Conservation (phyloP, 2,329 filamentous ascomycete species). For the Trichoderma aggressivum region DNA sequence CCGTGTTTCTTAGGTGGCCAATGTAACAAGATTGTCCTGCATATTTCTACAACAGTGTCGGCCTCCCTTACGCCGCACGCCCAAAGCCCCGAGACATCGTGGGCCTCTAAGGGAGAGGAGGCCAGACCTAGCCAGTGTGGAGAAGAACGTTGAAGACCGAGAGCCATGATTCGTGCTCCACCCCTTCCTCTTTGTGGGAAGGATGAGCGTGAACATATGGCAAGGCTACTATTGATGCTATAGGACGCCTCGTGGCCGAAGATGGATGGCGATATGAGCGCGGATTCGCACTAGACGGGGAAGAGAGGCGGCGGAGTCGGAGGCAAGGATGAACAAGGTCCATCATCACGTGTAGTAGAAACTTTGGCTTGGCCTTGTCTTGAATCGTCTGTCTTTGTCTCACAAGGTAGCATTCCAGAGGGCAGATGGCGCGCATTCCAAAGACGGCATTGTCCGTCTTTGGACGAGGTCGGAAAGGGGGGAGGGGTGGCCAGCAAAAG, state of each 20-base stretch:
- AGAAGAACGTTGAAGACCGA: not conserved
- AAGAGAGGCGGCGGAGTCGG: not conserved
- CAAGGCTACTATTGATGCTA: not conserved
- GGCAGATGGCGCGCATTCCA: slow-evolving; percentile 29
- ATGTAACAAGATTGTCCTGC: slow-evolving; percentile 19
- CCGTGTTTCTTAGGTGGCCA: slow-evolving; percentile 5
- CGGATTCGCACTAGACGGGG: not conserved
- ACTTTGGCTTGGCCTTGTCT: slow-evolving; percentile 24
- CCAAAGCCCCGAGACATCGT: slow-evolving; percentile 15
- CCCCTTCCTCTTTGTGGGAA: not conserved
- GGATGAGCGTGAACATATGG: not conserved
- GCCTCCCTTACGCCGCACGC: slow-evolving; percentile 8
- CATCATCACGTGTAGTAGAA: slow-evolving; percentile 27
- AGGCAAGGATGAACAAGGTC: not conserved
- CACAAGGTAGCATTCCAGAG: slow-evolving; percentile 35
- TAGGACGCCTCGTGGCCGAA: not conserved
- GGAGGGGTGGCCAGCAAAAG: not conserved
- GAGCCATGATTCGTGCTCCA: not conserved
- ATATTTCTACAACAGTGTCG: slow-evolving; percentile 17
- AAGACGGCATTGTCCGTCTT: slow-evolving; percentile 34
- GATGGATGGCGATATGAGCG: not conserved
- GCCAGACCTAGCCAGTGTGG: not conserved
- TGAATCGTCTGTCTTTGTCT: slow-evolving; percentile 36
- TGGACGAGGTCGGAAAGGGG: slow-evolving; percentile 30
- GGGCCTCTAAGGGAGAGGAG: not conserved